These are phyloP conservation scores for Parafenestella ontariensis DNA, from an alignment of 2,329 filamentous ascomycete species.

Conservation along the genomic window DNA sequence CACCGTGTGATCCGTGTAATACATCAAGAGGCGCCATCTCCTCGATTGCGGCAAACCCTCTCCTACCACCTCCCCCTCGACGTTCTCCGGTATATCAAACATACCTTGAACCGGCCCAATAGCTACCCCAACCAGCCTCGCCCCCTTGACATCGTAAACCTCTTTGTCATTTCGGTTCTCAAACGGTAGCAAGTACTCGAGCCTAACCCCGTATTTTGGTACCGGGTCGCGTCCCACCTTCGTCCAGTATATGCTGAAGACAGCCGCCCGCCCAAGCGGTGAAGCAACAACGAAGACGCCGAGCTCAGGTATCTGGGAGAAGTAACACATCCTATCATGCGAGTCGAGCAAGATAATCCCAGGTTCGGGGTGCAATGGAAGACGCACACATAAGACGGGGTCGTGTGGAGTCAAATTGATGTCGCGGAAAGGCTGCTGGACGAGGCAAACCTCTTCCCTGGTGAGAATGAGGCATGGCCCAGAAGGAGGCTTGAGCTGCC, in stretches of 20 bases:
- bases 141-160: constrained; percentile 10
- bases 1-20: constrained; percentile 74
- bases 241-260: constrained; percentile 64
- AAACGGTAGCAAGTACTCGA: constrained; percentile 64
- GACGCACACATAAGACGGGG: constrained; percentile 46
- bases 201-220: constrained; percentile 56
- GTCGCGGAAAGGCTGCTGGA: constrained; percentile 43
- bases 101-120: constrained; percentile 67
- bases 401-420: constrained; percentile 10
- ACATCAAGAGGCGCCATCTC: constrained; percentile 72
- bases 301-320: constrained; percentile 71
- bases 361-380: constrained; percentile 32
- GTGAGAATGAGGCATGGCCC: constrained; percentile 52
- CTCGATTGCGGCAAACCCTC: constrained; percentile 17
- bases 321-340: constrained; percentile 65
- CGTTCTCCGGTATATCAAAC: constrained; percentile 33
- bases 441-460: constrained; percentile 53
- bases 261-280: constrained; percentile 68
- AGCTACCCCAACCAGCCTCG: constrained; percentile 70
- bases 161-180: constrained; percentile 2
- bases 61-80: constrained; percentile 25
- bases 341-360: constrained; percentile 17
- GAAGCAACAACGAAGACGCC: constrained; percentile 73
- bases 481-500: constrained; percentile 6
- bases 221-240: constrained; percentile 44